Conservation (phyloP, 495 filamentous ascomycete genomes). For the Lentithecium fluviatile region DNA sequence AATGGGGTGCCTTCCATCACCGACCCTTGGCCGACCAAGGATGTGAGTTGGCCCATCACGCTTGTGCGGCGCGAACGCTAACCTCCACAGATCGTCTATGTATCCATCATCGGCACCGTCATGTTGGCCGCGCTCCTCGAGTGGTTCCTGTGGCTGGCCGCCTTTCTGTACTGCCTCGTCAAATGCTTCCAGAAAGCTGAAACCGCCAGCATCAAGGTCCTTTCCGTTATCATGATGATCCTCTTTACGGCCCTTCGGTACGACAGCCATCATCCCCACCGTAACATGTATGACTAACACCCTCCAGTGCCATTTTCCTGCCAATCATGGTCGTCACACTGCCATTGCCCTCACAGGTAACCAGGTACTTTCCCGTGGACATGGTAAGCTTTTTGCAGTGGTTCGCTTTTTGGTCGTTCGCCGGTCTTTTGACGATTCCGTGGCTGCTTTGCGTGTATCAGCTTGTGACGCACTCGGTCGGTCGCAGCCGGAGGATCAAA, state of each 20-base stretch:
- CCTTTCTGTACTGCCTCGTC: slow-evolving; percentile 85
- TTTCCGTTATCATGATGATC: slow-evolving; percentile 73
- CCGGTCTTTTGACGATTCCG: slow-evolving; percentile 76
- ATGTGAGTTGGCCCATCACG: slow-evolving; percentile 48
- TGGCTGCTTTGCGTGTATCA: slow-evolving; percentile 94
- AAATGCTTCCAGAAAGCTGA: slow-evolving; percentile 93
- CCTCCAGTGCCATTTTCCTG: slow-evolving; percentile 72
- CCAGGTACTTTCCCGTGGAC: slow-evolving; percentile 62
- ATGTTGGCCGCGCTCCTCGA: slow-evolving; percentile 85
- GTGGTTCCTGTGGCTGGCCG: slow-evolving; percentile 91
- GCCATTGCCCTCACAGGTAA: slow-evolving; percentile 72
- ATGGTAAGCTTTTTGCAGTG: slow-evolving; percentile 78
- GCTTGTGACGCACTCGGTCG: slow-evolving; percentile 80
- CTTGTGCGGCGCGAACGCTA: neutral
- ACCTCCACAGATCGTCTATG: slow-evolving; percentile 68
- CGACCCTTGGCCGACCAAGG: slow-evolving; percentile 39
- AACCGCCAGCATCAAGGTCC: slow-evolving; percentile 71
- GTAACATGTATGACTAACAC: slow-evolving; percentile 1
- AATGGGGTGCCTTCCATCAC: slow-evolving; percentile 29
- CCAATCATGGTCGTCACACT: slow-evolving; percentile 95
- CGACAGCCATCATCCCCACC: slow-evolving; percentile 23
- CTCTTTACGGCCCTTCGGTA: slow-evolving; percentile 76
- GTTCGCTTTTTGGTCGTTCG: slow-evolving; percentile 97
- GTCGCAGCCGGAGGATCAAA: slow-evolving; percentile 78
- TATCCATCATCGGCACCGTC: slow-evolving; percentile 75